Conservation (phyloP, 352 stramenopile species). For the Phytophthora hybrid region DNA sequence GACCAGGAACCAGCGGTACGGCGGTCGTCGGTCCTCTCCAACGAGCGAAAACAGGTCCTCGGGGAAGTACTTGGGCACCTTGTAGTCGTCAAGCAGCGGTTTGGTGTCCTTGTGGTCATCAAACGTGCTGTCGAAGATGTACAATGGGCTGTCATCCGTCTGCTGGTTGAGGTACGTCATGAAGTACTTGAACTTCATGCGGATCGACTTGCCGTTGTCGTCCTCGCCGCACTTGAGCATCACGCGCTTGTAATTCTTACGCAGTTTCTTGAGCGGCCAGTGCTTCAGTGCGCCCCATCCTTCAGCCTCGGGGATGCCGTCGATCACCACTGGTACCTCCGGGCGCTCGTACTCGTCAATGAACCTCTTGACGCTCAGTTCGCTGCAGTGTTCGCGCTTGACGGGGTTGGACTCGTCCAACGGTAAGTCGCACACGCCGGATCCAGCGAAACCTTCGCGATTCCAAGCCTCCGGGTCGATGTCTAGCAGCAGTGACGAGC, state of each 20-base stretch:
- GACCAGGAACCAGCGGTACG: constrained; percentile 97
- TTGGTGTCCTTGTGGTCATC: constrained; percentile 86
- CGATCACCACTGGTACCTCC: constrained; percentile 81
- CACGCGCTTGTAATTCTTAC: constrained; percentile 81
- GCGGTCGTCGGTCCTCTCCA: constrained; percentile 87
- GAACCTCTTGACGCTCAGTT: constrained; percentile 85
- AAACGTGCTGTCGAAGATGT: constrained; percentile 98
- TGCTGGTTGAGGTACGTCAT: constrained; percentile 75
- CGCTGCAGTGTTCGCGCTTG: constrained; percentile 74
- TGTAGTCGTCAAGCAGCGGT: constrained; percentile 78
- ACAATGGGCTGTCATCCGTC: constrained; percentile 93
- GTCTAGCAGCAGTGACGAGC: constrained; percentile 46
- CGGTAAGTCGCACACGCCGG: constrained; percentile 78
- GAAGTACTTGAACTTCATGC: constrained; percentile 89
- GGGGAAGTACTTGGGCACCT: constrained; percentile 80
- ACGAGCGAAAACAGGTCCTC: constrained; percentile 89
- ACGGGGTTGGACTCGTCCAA: constrained; percentile 74
- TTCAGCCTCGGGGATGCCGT: constrained; percentile 84
- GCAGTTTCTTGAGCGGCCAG: constrained; percentile 83
- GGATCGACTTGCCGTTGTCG: constrained; percentile 78
- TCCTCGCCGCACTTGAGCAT: constrained; percentile 86
- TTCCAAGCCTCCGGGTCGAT: constrained; percentile 73
- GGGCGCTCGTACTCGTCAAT: constrained; percentile 87
- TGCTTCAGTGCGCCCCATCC: constrained; percentile 71
- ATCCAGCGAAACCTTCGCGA: constrained; percentile 84